A percentile compares a stretch with the other conserved stretches of the same genome.
Evolutionary conservation across 2,329 filamentous ascomycete genomes (phyloP).

Genomic region (Hymenoscyphus linearis): DNA sequence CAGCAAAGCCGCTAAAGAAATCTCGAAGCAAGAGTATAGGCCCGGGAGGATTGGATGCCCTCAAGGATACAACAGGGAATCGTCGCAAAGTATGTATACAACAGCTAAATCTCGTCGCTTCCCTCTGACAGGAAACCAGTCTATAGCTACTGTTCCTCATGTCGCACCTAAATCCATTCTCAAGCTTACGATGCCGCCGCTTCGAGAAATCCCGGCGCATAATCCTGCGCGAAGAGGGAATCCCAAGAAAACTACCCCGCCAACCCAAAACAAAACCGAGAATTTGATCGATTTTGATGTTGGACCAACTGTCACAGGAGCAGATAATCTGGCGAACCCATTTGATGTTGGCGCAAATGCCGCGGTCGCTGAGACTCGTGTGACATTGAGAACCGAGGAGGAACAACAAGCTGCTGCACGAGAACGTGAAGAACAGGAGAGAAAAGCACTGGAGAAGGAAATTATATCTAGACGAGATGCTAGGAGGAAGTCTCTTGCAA

Average conservation of each 20-base stretch:
- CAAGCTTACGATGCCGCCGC: slow-evolving; percentile 68
- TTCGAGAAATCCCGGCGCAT: slow-evolving; percentile 59
- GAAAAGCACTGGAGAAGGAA: slow-evolving; percentile 53
- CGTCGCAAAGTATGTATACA: slow-evolving; percentile 61
- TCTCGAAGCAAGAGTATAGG: slow-evolving; percentile 94
- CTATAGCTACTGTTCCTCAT: slow-evolving; percentile 30
- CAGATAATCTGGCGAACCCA: slow-evolving; percentile 42
- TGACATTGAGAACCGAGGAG: slow-evolving; percentile 64
- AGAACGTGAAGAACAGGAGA: slow-evolving; percentile 64
- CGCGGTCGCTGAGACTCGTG: slow-evolving; percentile 40
- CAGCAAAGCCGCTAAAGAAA: slow-evolving; percentile 45
- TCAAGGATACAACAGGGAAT: slow-evolving; percentile 72
- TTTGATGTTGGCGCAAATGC: slow-evolving; percentile 39
- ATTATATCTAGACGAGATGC: slow-evolving; percentile 73
- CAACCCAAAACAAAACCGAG: slow-evolving; percentile 17
- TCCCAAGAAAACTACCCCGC: slow-evolving; percentile 28
- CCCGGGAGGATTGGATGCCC: slow-evolving; percentile 78
- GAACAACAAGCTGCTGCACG: slow-evolving; percentile 64
- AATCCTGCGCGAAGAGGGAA: slow-evolving; percentile 25
- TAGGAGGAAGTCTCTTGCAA: slow-evolving; percentile 86
- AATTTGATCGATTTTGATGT: slow-evolving; percentile 29
- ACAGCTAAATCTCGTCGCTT: slow-evolving; percentile 29
- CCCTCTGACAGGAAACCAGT: slow-evolving; percentile 22
- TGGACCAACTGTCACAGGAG: slow-evolving; percentile 25
- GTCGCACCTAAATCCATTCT: slow-evolving; percentile 64